These are phyloP conservation scores for Colletotrichum salicis DNA, from an alignment of 2,329 filamentous ascomycete genomes.

Conservation along the genomic window DNA sequence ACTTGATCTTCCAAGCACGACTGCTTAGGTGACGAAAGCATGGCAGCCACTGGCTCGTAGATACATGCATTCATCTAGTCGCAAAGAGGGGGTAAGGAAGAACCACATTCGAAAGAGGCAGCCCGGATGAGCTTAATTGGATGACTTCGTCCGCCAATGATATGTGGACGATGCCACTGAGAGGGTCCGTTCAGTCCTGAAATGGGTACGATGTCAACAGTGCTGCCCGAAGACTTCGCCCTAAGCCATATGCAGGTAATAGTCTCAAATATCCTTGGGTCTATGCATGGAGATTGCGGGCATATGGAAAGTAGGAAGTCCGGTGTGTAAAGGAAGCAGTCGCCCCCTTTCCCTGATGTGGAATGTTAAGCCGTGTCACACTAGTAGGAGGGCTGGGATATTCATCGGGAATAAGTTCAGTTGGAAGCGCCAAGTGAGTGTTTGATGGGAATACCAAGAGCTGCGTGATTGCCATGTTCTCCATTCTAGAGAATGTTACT, in stretches of 20 bases:
- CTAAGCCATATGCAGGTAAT: background rate
- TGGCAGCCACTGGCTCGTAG: background rate
- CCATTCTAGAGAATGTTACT: no score
- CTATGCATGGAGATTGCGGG: background rate
- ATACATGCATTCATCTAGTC: no score
- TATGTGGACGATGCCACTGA: conserved; percentile 14
- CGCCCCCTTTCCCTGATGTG: background rate
- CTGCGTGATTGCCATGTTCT: background rate
- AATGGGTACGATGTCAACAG: background rate
- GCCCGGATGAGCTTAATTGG: conserved; percentile 11
- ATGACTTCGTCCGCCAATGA: conserved; percentile 8
- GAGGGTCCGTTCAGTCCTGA: background rate
- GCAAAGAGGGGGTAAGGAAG: no score
- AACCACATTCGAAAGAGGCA: background rate
- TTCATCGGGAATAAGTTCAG: background rate
- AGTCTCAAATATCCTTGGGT: background rate
- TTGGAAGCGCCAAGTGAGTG: no score
- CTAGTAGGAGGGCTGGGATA: background rate
- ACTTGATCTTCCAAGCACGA: background rate
- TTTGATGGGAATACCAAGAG: background rate
- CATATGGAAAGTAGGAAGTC: background rate
- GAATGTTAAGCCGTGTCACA: background rate
- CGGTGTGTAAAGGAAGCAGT: background rate
- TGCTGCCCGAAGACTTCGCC: background rate
- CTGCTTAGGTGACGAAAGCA: background rate